Evolutionary conservation across 2,329 filamentous ascomycete genomes (phyloP), one percentile per base, ranked within the genome.

Genomic region (Dryadomyces quercus-mongolicae): DNA sequence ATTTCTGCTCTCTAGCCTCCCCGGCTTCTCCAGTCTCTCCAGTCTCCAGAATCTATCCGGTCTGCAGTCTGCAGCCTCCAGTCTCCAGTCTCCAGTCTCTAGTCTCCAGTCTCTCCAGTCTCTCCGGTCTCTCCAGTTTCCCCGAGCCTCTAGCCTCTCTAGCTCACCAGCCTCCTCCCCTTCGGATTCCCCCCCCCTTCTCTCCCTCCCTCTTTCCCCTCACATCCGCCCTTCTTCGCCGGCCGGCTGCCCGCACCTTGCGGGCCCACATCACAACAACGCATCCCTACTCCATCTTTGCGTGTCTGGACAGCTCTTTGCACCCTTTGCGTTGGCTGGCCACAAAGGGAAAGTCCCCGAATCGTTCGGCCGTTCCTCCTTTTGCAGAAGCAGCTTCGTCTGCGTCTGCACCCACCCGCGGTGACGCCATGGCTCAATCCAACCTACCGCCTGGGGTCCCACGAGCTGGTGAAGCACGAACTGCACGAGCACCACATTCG

Each of bases 371-470:
- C 42, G 47, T 42, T n/a, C 36, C 47, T 46, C 42, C 25, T 44
- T 16, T 25, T 36, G 49, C 52, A 55, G 52, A 34, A 40, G 55
- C 53, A 57, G 57, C 44, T 20, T 21, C 49, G 50, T 38, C 48
- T 52, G 51, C 54, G 12, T 34, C 51, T 59, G 54, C 46, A 10
- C 48, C 46, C 40, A 12, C 51, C 52, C 36, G 43, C 45, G 38
- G 49, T 50, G 46, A 18, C 46, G 15, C 42, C 34, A 60, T 60
- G 58, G 52, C 57, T 2, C 55, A 56, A 43, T 51, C 20, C 44
- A n/a, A 16, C 34, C 21, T 44, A 42, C 42, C 42, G 49, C 48
- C 49, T 36, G 45, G 44, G n/a, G 54, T 45, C 47, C 53, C 42
- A 25, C 43, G 49, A 20, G 53, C 53, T 46, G 44, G 16, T 12